Percentiles rank a stretch among this genome's conserved stretches.
phyloP scores from a whole-genome alignment of 2,329 filamentous ascomycete genomes.

The Knoxdaviesia capensis region DNA sequence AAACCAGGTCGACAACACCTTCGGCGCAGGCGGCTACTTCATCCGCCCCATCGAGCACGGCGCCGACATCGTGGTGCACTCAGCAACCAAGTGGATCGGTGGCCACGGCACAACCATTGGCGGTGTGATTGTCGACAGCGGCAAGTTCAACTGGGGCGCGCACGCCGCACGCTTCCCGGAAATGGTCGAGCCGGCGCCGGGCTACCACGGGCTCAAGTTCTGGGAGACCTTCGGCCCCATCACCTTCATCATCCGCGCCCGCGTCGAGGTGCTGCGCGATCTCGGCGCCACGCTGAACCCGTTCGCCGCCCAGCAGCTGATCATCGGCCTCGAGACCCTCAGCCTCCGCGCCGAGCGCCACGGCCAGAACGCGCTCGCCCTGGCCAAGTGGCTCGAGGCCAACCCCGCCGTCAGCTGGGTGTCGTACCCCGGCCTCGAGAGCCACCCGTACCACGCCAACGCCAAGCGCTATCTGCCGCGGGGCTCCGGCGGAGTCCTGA shows the following conservation, averaged over 20 bases:
- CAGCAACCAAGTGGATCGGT: constrained; percentile 92
- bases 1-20: constrained; percentile 70
- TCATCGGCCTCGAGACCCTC: constrained; percentile 78
- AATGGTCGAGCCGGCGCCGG: constrained; percentile 71
- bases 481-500: constrained; percentile 79
- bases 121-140: constrained; percentile 69
- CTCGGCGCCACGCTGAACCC: constrained; percentile 68
- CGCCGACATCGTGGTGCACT: constrained; percentile 86
- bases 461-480: constrained; percentile 76
- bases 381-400: constrained; percentile 68
- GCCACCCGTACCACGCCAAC: constrained; percentile 56
- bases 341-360: constrained; percentile 74
- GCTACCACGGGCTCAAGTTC: constrained; percentile 88
- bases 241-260: constrained; percentile 65
- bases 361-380: constrained; percentile 58
- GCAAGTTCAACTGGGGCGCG: constrained; percentile 87
- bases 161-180: constrained; percentile 74
- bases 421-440: constrained; percentile 74
- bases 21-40: constrained; percentile 83
- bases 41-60: constrained; percentile 73
- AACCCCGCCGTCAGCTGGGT: constrained; percentile 82
- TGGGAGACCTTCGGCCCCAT: constrained; percentile 77
- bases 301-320: constrained; percentile 79
- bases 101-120: constrained; percentile 86
- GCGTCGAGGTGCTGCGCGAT: constrained; percentile 81